These are phyloP conservation scores for Pyropia haitanensis DNA, from an alignment of 23 red algal species.

Conservation along the genomic window DNA sequence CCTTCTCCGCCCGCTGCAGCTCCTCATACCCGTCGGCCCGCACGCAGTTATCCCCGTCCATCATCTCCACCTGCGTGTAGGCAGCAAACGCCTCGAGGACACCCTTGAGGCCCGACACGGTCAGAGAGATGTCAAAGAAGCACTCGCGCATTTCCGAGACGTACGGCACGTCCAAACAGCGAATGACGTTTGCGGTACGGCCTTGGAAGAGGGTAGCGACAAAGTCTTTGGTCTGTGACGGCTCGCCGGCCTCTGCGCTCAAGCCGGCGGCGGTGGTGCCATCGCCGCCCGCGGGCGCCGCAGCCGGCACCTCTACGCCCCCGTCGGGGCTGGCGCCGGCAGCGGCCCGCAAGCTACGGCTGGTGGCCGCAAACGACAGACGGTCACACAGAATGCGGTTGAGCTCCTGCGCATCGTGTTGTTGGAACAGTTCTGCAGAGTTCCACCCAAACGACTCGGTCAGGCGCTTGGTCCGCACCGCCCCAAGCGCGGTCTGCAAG, in stretches of 20 bases:
- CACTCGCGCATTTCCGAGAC: conserved; percentile 54
- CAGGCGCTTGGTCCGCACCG: conserved; percentile 89
- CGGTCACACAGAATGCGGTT: conserved; percentile 89
- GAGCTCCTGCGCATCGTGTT: conserved; percentile 99
- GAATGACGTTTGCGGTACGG: conserved; percentile 65
- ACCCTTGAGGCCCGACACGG: conserved; percentile 80
- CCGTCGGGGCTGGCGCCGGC: no score
- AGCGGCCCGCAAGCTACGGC: no score
- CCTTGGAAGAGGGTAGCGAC: conserved; percentile 66
- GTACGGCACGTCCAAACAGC: conserved; percentile 82
- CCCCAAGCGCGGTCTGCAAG: conserved; percentile 59
- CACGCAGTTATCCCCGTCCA: conserved; percentile 99
- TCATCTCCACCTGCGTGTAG: conserved; percentile 94
- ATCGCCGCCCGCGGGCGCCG: conserved; percentile 11
- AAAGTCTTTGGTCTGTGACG: no score
- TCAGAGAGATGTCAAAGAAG: conserved; percentile 93
- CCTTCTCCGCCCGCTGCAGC: conserved; percentile 79
- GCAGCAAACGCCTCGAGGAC: conserved; percentile 97
- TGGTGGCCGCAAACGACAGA: conserved; percentile 22
- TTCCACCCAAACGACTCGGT: conserved; percentile 95
- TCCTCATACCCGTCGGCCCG: conserved; percentile 87
- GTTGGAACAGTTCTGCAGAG: conserved; percentile 81
- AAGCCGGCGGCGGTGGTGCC: conserved; percentile 31
- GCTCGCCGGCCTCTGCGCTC: no score
- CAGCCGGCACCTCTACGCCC: conserved; percentile 60